phyloP scores from a whole-genome alignment of 2,329 filamentous ascomycete genomes.

The Phaeosphaeriaceae sp. region DNA sequence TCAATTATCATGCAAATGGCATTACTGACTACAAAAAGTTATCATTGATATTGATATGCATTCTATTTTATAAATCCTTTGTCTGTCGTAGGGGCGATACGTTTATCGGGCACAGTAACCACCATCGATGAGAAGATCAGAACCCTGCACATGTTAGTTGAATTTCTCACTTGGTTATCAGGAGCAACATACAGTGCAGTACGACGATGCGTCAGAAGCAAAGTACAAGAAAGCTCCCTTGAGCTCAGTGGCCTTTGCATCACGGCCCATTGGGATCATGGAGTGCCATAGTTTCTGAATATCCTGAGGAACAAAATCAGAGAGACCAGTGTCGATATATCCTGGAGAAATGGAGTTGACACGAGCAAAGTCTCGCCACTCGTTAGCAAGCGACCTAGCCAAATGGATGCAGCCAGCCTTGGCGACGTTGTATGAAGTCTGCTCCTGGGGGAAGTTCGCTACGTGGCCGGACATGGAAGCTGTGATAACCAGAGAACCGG shows the following conservation, averaged over 20 bases:
- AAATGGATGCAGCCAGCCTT: conserved; percentile 72
- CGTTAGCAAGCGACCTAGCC: conserved; percentile 68
- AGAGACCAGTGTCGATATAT: conserved; percentile 72
- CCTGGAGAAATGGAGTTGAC: conserved; percentile 73
- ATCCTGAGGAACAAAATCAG: conserved; percentile 70
- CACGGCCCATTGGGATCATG: conserved; percentile 81
- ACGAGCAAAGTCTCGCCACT: conserved; percentile 73
- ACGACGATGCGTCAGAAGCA: conserved; percentile 80
- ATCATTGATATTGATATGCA: conserved; percentile 3
- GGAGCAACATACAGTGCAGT: conserved; percentile 67
- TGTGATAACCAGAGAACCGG: conserved; percentile 70
- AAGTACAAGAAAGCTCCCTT: conserved; percentile 85
- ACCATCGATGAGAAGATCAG: conserved; percentile 77
- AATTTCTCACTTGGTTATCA: conserved; percentile 30
- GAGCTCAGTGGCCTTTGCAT: conserved; percentile 75
- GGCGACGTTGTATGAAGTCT: conserved; percentile 56
- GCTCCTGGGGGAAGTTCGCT: conserved; percentile 81
- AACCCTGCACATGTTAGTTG: conserved; percentile 46
- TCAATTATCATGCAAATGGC: conserved; percentile 24
- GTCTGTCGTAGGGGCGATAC: conserved; percentile 25
- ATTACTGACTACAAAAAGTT: conserved; percentile 23
- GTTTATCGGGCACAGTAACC: conserved; percentile 63
- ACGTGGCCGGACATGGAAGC: conserved; percentile 80
- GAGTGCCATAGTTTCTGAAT: conserved; percentile 76
- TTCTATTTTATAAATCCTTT: conserved; percentile 21